Base-by-base conservation (phyloP, 768 basidiomycete genomes). In the Leucogyrophana mollusca region DNA sequence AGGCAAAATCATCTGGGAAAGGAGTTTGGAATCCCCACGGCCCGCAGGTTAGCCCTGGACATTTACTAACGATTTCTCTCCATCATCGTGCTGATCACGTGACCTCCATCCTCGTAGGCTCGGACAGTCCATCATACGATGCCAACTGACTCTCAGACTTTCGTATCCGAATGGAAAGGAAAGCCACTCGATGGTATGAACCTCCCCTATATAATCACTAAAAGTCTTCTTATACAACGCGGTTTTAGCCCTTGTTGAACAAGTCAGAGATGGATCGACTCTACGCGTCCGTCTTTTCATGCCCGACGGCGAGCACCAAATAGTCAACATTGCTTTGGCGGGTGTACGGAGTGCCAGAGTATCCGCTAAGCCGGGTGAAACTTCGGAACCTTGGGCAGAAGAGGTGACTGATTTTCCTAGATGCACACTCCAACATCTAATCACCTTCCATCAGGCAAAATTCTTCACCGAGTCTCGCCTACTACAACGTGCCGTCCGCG, bases 111-210 rank as follows among this genome's bases (percentile, higher is more conserved):
- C 22, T 37, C 36, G 32, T 55, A 94, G 87, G 77, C 87, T 41
- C 82, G 84, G 45, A 67, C 69, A 11, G 86, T 96, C 2, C 76
- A 87, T 58, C 82, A 94, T 66, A 78, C 81, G 25, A 95, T 96
- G 94, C 95, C 95, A 3, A 64, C 74, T 18, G 93, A 97, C 61
- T 85, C 94, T 2, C 86, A 88, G 57, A 85, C 82, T 4, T 97
- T 97, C 68, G 80, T 99, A 9, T 73, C 78, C 11, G 87, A 95
- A 64, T 87, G 91, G 84, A 96, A 94, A 65, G 92, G 88, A n/a
- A 87, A 90, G 62, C 69, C 81, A 4, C 71, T 99, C 45, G 93
- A 96, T 59, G 93, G 91, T 90, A 66, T 30, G 55, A 43, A 23
- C 33, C 35, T 23, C 48, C 57, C 16, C 57, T 34, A 38, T 17